Percentiles rank a stretch among this genome's conserved stretches.
These are phyloP conservation scores for Tricholoma bakamatsutake DNA, from an alignment of 768 basidiomycete genomes.

Conservation along the genomic window DNA sequence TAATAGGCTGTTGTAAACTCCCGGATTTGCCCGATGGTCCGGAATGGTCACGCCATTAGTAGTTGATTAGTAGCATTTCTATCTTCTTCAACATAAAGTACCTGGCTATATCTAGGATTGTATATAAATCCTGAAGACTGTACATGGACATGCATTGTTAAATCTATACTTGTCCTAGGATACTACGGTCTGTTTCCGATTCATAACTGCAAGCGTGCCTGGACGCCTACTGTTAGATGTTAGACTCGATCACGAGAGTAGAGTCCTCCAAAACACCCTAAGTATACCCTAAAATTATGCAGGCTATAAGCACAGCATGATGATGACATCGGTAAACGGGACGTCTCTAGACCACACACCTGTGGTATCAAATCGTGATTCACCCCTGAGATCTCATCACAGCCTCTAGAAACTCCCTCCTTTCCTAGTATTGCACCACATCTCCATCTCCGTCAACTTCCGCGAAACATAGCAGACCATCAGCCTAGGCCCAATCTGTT, in stretches of 20 bases:
- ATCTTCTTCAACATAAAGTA: background rate
- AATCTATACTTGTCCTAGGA: too few species aligned
- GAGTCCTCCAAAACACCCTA: too few species aligned
- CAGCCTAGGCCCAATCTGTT: slow-evolving; percentile 16
- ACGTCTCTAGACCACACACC: too few species aligned
- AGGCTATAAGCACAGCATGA: too few species aligned
- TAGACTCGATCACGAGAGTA: too few species aligned
- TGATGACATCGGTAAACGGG: too few species aligned
- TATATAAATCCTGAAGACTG: background rate
- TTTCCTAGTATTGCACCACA: slow-evolving; percentile 29
- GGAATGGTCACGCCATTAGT: background rate
- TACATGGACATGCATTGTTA: background rate
- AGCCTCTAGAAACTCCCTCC: slow-evolving; percentile 27
- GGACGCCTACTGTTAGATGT: too few species aligned
- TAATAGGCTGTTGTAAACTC: background rate
- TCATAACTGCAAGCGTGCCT: too few species aligned
- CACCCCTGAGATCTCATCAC: background rate
- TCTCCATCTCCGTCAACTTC: slow-evolving; percentile 27
- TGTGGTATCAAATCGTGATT: too few species aligned
- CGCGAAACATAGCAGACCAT: slow-evolving; percentile 23
- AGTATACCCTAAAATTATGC: too few species aligned
- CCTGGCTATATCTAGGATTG: background rate
- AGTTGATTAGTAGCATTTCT: background rate
- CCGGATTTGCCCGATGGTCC: background rate
- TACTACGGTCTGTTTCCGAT: too few species aligned